phyloP scores from a whole-genome alignment of 2,329 filamentous ascomycete genomes.

The Trichoderma citrinoviride region DNA sequence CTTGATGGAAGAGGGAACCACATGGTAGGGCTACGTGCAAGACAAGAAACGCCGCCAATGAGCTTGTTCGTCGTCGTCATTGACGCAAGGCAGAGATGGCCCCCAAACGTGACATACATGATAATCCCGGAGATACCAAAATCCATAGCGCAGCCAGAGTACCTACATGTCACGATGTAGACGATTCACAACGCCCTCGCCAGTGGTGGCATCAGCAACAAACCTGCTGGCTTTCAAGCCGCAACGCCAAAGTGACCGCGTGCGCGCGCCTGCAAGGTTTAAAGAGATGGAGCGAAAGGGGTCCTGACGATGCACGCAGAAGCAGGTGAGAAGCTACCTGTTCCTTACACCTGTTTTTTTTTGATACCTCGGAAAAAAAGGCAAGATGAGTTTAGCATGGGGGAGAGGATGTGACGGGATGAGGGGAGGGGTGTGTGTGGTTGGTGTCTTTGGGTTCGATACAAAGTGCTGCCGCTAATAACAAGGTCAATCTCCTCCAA shows the following conservation, averaged over 20 bases:
- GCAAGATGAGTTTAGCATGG: no score
- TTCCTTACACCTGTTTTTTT: no score
- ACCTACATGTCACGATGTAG: no score
- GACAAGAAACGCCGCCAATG: slow-evolving; percentile 11
- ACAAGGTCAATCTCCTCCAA: background rate
- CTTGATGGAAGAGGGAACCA: background rate
- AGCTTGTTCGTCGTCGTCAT: background rate
- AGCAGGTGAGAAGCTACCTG: no score
- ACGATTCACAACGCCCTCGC: background rate
- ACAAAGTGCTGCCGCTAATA: background rate
- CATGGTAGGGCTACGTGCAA: background rate
- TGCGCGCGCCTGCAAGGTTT: slow-evolving; percentile 7
- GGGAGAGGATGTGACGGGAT: no score
- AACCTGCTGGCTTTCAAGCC: background rate
- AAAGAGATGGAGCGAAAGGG: background rate
- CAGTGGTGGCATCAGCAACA: background rate
- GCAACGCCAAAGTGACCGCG: slow-evolving; percentile 1
- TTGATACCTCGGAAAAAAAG: background rate
- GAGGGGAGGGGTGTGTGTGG: background rate
- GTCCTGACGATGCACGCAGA: background rate
- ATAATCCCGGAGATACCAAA: background rate
- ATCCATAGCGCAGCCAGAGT: no score
- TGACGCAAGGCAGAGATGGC: background rate
- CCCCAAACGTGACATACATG: background rate
- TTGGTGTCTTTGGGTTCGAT: background rate